Conservation (phyloP, 2,329 filamentous ascomycete genomes). For the Talaromyces sp. region DNA sequence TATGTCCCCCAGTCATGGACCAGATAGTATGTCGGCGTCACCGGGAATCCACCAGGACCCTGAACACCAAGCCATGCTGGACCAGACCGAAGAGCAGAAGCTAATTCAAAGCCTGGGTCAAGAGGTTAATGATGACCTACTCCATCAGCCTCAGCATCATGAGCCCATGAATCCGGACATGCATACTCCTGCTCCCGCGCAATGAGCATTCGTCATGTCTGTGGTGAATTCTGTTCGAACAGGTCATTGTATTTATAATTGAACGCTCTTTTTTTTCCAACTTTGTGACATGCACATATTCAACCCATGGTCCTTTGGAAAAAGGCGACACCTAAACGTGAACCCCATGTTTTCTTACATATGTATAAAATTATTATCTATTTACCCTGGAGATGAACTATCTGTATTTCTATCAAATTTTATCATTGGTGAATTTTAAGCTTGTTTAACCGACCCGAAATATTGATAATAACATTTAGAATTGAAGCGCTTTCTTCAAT, state of each 20-base stretch:
- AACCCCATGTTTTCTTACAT: background rate
- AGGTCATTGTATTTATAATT: background rate
- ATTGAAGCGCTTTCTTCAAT: too few relatives aligned
- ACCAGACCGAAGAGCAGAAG: conserved; percentile 39
- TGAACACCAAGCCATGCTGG: conserved; percentile 23
- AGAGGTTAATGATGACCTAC: conserved; percentile 36
- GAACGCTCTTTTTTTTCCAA: background rate
- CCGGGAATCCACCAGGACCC: conserved; percentile 25
- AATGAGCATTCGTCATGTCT: background rate
- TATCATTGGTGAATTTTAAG: background rate
- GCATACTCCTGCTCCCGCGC: conserved; percentile 19
- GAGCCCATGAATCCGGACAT: conserved; percentile 33
- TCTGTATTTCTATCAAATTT: background rate
- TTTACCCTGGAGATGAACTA: background rate
- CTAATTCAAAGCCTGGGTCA: conserved; percentile 42
- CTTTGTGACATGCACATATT: background rate
- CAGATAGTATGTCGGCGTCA: conserved; percentile 35
- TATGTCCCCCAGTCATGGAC: conserved; percentile 20
- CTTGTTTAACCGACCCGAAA: background rate
- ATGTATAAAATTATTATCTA: background rate
- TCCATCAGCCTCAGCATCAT: conserved; percentile 25
- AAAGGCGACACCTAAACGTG: background rate
- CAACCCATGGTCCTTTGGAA: background rate
- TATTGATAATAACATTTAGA: too few relatives aligned
- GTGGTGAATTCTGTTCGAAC: background rate